Evolutionary conservation across 1,284 basidiomycete genomes (phyloP).

Genomic region (Moniliella sp.): DNA sequence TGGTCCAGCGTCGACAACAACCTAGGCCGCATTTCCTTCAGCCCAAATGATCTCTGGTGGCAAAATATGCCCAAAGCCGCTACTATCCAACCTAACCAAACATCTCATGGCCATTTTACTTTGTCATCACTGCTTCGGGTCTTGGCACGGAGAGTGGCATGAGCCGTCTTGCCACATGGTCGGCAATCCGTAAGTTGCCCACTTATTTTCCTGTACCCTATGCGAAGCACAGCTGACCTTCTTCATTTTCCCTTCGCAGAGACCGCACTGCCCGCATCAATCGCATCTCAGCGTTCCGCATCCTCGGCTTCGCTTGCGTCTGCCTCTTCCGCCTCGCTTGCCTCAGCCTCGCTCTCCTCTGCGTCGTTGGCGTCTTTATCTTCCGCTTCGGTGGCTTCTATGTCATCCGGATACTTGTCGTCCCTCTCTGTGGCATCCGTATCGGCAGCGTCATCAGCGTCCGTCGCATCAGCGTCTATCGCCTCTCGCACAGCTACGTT

Average conservation of each 20-base stretch:
- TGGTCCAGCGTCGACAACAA: slow-evolving; percentile 17
- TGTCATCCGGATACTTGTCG: slow-evolving; percentile 1
- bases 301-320: background rate
- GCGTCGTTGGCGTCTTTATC: slow-evolving; percentile 3
- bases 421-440: slow-evolving; percentile 4
- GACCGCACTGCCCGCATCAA: slow-evolving; percentile 12
- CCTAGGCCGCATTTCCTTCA: slow-evolving; percentile 13
- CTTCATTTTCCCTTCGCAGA: too few relatives aligned
- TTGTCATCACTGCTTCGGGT: slow-evolving; percentile 14
- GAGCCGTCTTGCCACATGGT: slow-evolving; percentile 12
- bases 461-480: slow-evolving; percentile 6
- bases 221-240: too few relatives aligned
- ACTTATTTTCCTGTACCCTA: too few relatives aligned
- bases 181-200: too few relatives aligned
- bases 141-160: slow-evolving; percentile 8
- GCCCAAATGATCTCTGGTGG: slow-evolving; percentile 19
- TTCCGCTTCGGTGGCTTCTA: slow-evolving; percentile 2
- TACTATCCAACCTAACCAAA: slow-evolving; percentile 14
- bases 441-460: slow-evolving; percentile 3
- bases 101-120: slow-evolving; percentile 27
- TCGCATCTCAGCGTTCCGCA: slow-evolving; percentile 3
- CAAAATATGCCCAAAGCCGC: slow-evolving; percentile 8
- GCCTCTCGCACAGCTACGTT: slow-evolving; percentile 5
- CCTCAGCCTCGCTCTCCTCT: slow-evolving; percentile 1
- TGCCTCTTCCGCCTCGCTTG: slow-evolving; percentile 4